Base-by-base conservation (phyloP, 2,329 filamentous ascomycete species). In the Stachybotrys elegans region DNA sequence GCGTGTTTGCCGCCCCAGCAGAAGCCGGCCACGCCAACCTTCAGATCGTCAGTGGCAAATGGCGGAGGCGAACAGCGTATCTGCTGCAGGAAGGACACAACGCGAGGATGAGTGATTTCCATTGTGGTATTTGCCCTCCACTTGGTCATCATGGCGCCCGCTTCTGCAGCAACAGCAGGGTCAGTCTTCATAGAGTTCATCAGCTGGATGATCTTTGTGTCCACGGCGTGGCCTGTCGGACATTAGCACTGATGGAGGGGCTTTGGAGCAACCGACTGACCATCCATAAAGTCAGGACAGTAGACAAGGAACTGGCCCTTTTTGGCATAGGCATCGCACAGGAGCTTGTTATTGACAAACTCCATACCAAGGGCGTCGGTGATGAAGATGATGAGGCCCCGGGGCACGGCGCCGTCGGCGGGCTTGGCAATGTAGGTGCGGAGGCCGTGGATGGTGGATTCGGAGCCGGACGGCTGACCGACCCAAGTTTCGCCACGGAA, bases 311-410 rank as follows among this genome's bases (percentile, higher is more conserved):
- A 78, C 13, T 62, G 61, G 5, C 70, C 70, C 52, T 71, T 72
- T 46, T 66, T 63, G n/a, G 76, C 75, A 51, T 77, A 78, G 34
- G 60, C 58, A 51, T 81, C 78, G 5, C 75, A 75, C 25, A 81
- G 57, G 6, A 79, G 57, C 29, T 72, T 66, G 42, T 68, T 70
- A 57, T 81, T 81, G 19, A 69, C 58, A 48, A 80, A 72, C 3
- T 67, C 62, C 69, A 75, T 76, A 14, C 77, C 77, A 51, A 80
- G 79, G 0, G 70, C 70, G 53, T 81, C 78, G 0, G 76, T 67
- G 23, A 81, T 65, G 40, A 79, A 65, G 34, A 80, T 70, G 9
- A 81, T 59, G 46, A 77, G 69, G 11, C 66, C 76, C 29, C 69
- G 70, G n/a, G 63, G 34, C 1, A 44, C 7, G 9, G 35, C 42